Evolutionary conservation across 1,139 yeast genomes (phyloP).

Genomic region (Hanseniaspora uvarum): DNA sequence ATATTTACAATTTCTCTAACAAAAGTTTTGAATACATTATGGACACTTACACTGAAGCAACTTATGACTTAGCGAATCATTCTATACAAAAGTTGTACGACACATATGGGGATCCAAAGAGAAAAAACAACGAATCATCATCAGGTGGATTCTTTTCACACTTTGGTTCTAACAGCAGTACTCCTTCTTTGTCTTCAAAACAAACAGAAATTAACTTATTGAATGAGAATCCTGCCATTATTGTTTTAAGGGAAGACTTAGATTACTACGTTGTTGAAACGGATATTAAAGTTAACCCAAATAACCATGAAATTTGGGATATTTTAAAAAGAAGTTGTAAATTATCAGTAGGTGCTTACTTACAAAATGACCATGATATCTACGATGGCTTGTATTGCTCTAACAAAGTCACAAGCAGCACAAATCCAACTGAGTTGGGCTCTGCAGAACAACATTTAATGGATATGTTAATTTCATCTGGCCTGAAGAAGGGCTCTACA

Average conservation of each 20-base stretch:
- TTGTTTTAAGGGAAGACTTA: constrained; percentile 85
- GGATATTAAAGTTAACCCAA: constrained; percentile 19
- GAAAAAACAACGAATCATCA: constrained; percentile 17
- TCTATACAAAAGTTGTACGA: constrained; percentile 28
- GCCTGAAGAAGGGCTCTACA: constrained; percentile 53
- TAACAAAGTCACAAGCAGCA: constrained; percentile 26
- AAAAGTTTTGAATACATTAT: constrained; percentile 75
- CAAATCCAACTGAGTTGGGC: constrained; percentile 45
- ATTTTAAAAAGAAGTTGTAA: constrained; percentile 52
- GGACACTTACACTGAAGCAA: constrained; percentile 38
- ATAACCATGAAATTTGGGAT: constrained; percentile 26
- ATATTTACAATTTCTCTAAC: constrained; percentile 71
- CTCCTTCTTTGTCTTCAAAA: constrained; percentile 23
- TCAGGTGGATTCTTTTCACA: constrained; percentile 30
- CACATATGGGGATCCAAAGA: constrained; percentile 20
- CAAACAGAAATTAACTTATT: constrained; percentile 46
- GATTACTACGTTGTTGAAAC: constrained; percentile 81
- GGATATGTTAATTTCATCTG: constrained; percentile 91
- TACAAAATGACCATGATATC: constrained; percentile 49
- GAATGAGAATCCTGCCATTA: constrained; percentile 76
- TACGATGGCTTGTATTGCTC: constrained; percentile 56
- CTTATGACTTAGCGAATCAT: constrained; percentile 27
- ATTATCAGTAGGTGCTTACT: constrained; percentile 53
- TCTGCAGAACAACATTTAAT: constrained; percentile 91
- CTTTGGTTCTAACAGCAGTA: constrained; percentile 19